Conservation (phyloP, 768 basidiomycete genomes). For the Hericium rajendrae region DNA sequence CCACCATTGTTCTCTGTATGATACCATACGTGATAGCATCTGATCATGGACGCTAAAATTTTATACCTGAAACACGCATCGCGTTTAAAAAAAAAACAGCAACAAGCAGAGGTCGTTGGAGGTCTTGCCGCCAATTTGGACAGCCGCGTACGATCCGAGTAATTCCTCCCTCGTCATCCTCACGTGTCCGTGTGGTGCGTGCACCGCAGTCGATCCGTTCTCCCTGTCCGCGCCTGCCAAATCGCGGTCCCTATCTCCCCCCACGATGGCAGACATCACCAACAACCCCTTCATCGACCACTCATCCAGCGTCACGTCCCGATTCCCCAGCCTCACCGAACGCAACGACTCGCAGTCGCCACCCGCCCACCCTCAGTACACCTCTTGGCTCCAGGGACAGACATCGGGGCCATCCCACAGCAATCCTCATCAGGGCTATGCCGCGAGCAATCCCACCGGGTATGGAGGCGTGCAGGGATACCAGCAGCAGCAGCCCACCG, state of each 20-base stretch:
- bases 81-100: not conserved
- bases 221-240: not conserved
- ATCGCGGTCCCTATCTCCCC: not conserved
- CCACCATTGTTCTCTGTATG: no score
- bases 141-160: not conserved
- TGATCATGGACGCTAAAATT: not conserved
- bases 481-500: conserved; percentile 1
- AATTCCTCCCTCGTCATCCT: not conserved
- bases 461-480: not conserved
- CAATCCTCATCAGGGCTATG: not conserved
- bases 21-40: not conserved
- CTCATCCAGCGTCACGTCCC: conserved; percentile 27
- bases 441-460: not conserved
- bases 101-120: not conserved
- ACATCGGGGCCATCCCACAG: conserved; percentile 9
- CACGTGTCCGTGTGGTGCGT: not conserved
- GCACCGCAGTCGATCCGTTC: not conserved
- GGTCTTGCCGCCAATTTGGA: not conserved
- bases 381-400: conserved; percentile 32
- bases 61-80: not conserved
- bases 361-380: conserved; percentile 20
- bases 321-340: conserved; percentile 55
- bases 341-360: conserved; percentile 11
- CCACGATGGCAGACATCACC: conserved; percentile 23
- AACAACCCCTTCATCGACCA: conserved; percentile 68